Percentiles rank a stretch among this genome's conserved stretches.
phyloP scores from a whole-genome alignment of 202 grass and related monocot genomes.

The Bolboschoenoplectus hybrid region DNA sequence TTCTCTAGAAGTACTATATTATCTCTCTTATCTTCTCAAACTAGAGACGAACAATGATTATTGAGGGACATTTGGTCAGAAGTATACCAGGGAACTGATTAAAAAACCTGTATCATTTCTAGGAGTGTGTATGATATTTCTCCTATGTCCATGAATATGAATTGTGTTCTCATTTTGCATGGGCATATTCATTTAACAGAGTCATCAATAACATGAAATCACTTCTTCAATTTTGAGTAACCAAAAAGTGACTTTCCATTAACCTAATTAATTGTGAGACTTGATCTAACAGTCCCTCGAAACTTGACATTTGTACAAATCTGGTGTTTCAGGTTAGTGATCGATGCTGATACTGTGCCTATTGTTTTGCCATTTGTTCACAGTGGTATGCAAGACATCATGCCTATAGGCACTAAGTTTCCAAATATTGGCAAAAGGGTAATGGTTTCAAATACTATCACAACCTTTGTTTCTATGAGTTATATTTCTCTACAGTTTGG shows the following conservation, averaged over 20 bases:
- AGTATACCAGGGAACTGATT: not conserved
- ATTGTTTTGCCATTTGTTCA: conserved; percentile 90
- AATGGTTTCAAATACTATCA: not conserved
- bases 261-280: not conserved
- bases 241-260: not conserved
- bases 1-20: not conserved
- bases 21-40: not conserved
- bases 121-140: not conserved
- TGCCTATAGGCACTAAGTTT: conserved; percentile 82
- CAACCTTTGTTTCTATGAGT: not conserved
- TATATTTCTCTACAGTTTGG: not conserved
- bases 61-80: not conserved
- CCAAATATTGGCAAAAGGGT: conserved; percentile 80
- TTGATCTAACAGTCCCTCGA: not conserved
- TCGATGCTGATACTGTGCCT: conserved; percentile 78
- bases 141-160: not conserved
- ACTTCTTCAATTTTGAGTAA: not conserved
- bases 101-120: not conserved
- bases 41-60: not conserved
- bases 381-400: conserved; percentile 91
- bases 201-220: not conserved
- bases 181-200: not conserved
- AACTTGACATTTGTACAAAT: not conserved
- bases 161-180: not conserved
- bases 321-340: conserved; percentile 68